Conservation (phyloP, 2,329 filamentous ascomycete species). For the Teratosphaeria epicoccoides region DNA sequence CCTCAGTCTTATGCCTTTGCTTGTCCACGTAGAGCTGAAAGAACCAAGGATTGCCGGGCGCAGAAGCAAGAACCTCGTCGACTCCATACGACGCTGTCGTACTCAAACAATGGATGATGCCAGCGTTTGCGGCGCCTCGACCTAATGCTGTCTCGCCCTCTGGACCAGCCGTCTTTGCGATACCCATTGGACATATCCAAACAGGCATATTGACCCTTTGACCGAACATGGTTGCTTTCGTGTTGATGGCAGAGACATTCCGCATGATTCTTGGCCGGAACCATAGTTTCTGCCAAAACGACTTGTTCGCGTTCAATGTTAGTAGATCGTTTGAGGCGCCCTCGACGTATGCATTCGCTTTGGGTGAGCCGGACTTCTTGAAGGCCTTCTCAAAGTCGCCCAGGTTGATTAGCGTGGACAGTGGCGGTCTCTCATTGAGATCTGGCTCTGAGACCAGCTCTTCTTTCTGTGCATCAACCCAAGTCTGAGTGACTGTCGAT, state of each 20-base stretch:
- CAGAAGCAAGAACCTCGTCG: slow-evolving; percentile 23
- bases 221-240: slow-evolving; percentile 25
- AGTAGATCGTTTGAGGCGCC: slow-evolving; percentile 41
- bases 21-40: slow-evolving; percentile 55
- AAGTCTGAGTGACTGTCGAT: slow-evolving; percentile 21
- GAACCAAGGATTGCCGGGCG: slow-evolving; percentile 32
- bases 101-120: slow-evolving; percentile 24
- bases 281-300: slow-evolving; percentile 33
- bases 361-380: slow-evolving; percentile 25
- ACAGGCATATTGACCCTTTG: slow-evolving; percentile 26
- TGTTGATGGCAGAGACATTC: slow-evolving; percentile 30
- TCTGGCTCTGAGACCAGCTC: slow-evolving; percentile 14
- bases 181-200: slow-evolving; percentile 27
- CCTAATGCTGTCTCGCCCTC: slow-evolving; percentile 26
- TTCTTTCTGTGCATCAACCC: slow-evolving; percentile 21
- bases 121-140: slow-evolving; percentile 19
- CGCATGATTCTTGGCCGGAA: slow-evolving; percentile 39
- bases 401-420: slow-evolving; percentile 37
- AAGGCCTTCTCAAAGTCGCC: slow-evolving; percentile 38
- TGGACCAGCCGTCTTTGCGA: slow-evolving; percentile 22
- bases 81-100: slow-evolving; percentile 22
- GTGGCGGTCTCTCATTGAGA: slow-evolving; percentile 32
- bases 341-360: slow-evolving; percentile 36
- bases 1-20: slow-evolving; percentile 42
- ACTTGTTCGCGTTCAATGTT: slow-evolving; percentile 35